phyloP scores from a whole-genome alignment of 2,329 filamentous ascomycete genomes.

The Amesomyces nigricolor region DNA sequence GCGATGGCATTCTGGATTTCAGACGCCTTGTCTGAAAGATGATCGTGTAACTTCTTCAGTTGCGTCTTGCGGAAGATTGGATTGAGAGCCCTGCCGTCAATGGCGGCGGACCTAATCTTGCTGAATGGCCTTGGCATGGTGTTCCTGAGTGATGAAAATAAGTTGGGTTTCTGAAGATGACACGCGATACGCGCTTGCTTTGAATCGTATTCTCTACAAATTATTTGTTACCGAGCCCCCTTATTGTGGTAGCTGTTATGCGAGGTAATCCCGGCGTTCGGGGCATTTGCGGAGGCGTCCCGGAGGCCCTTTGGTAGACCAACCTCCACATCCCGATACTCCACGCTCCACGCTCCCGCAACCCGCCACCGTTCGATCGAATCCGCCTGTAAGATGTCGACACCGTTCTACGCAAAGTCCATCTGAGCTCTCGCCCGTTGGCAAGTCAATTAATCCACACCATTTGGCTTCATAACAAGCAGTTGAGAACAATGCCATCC shows the following conservation, averaged over 20 bases:
- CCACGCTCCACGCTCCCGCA: neutral
- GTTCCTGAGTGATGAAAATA: neutral
- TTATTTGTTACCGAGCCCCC: neutral
- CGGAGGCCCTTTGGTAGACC: neutral
- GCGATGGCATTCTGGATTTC: slow-evolving; percentile 4
- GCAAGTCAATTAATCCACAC: neutral
- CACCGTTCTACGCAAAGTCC: neutral
- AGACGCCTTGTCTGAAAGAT: neutral
- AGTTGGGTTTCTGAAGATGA: neutral
- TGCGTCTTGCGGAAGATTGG: slow-evolving; percentile 4
- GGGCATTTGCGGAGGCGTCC: neutral
- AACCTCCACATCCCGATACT: slow-evolving; percentile 8
- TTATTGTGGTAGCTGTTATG: too few species aligned
- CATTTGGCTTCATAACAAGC: neutral
- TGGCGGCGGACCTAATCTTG: slow-evolving; percentile 5
- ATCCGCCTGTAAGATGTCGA: neutral
- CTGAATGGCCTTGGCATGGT: slow-evolving; percentile 6
- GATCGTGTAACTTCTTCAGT: slow-evolving; percentile 4
- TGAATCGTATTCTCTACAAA: neutral
- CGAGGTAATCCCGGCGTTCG: neutral
- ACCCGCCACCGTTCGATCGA: neutral
- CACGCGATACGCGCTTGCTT: neutral
- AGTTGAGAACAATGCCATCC: neutral
- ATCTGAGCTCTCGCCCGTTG: neutral
- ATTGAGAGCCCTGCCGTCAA: slow-evolving; percentile 6